A percentile compares a stretch with the other conserved stretches of the same genome.
These are phyloP conservation scores for Rhizopogon vesiculosus DNA, from an alignment of 768 basidiomycete genomes.

Conservation along the genomic window DNA sequence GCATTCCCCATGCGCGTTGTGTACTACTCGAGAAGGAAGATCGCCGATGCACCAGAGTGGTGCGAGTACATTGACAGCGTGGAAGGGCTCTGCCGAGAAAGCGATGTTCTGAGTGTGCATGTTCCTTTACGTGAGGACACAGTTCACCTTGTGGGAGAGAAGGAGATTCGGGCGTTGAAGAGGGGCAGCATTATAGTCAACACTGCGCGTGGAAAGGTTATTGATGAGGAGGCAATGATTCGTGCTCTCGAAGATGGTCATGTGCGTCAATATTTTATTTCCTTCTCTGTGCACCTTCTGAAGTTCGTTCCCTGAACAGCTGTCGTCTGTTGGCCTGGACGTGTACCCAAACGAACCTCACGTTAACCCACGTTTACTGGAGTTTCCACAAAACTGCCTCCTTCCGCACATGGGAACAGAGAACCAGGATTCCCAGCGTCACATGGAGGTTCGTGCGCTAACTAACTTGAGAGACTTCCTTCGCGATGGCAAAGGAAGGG, in stretches of 20 bases:
- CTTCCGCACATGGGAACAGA: conserved; percentile 93
- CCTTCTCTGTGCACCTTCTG: background rate
- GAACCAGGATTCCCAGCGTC: conserved; percentile 71
- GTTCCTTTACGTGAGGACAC: conserved; percentile 78
- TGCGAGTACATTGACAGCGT: conserved; percentile 72
- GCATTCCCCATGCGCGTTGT: conserved; percentile 89
- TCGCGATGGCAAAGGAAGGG: conserved; percentile 55
- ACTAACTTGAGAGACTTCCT: conserved; percentile 73
- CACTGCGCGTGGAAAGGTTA: conserved; percentile 86
- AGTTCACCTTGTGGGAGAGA: conserved; percentile 66
- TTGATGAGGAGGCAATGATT: conserved; percentile 86
- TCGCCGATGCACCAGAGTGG: conserved; percentile 58
- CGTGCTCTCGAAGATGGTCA: conserved; percentile 82
- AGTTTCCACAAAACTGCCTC: conserved; percentile 79
- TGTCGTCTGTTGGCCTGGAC: conserved; percentile 78
- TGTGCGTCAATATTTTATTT: conserved; percentile 40
- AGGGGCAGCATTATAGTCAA: conserved; percentile 77
- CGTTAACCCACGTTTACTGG: conserved; percentile 72
- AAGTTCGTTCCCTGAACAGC: conserved; percentile 32
- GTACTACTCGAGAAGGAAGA: conserved; percentile 67
- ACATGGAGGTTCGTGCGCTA: conserved; percentile 85
- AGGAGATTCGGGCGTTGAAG: conserved; percentile 73
- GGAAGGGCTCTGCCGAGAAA: conserved; percentile 56
- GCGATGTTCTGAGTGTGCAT: conserved; percentile 85
- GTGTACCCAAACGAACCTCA: conserved; percentile 84